Evolutionary conservation across 129 eudicot genomes (phyloP).

Genomic region (Flaveria brownii): DNA sequence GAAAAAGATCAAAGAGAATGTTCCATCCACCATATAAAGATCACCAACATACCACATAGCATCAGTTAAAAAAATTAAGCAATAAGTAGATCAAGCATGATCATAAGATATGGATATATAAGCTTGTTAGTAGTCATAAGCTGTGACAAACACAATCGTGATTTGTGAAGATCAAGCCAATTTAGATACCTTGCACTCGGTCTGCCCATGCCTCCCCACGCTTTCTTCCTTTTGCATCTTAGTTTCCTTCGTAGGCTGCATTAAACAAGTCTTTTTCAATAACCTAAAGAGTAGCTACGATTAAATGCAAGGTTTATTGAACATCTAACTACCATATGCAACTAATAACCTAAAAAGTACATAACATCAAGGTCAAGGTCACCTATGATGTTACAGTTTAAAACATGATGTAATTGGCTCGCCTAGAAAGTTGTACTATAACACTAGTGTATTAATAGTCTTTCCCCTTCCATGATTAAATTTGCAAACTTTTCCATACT

Average conservation of each 20-base stretch:
- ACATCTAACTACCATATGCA: not conserved
- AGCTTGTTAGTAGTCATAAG: too few species aligned
- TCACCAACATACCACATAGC: not conserved
- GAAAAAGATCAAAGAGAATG: not conserved
- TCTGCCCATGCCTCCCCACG: not conserved
- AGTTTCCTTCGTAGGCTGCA: not conserved
- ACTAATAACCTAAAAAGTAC: slow-evolving; percentile 4
- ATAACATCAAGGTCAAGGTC: not conserved
- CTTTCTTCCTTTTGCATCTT: not conserved
- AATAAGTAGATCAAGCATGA: slow-evolving; percentile 19
- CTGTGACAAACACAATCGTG: not conserved
- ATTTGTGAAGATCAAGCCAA: not conserved
- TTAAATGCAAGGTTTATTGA: not conserved
- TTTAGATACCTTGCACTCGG: slow-evolving; percentile 72
- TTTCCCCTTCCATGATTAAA: slow-evolving; percentile 56
- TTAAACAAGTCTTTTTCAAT: not conserved
- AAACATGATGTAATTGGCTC: slow-evolving; percentile 31
- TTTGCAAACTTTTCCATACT: slow-evolving; percentile 75
- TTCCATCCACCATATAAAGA: not conserved
- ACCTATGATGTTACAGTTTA: not conserved
- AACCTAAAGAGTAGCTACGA: not conserved
- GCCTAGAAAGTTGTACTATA: slow-evolving; percentile 77
- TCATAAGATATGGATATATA: not conserved
- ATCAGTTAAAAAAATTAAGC: slow-evolving; percentile 11
- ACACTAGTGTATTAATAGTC: slow-evolving; percentile 38